Evolutionary conservation across 2,329 filamentous ascomycete genomes (phyloP).

Genomic region (Cytospora mali): DNA sequence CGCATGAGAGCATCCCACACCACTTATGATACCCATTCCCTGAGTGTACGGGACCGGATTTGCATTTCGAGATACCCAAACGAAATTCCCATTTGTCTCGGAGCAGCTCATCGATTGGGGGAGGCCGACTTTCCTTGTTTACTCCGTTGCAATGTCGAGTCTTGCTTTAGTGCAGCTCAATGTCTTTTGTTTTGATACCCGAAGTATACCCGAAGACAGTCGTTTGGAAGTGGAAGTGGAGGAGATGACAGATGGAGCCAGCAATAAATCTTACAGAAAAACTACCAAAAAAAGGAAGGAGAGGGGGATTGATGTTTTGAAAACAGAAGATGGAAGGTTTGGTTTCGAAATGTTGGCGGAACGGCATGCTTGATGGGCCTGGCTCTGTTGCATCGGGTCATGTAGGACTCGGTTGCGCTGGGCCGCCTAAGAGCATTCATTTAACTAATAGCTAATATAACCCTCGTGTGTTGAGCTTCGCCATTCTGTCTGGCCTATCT

Average conservation of each 20-base stretch:
- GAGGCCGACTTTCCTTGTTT: conserved; percentile 30
- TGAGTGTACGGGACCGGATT: conserved; percentile 46
- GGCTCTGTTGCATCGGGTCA: conserved; percentile 9
- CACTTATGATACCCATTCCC: conserved; percentile 29
- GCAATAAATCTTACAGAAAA: conserved; percentile 19
- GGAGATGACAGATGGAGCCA: conserved; percentile 27
- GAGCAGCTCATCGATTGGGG: conserved; percentile 27
- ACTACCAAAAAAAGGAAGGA: conserved; percentile 25
- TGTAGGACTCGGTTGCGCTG: conserved; percentile 15
- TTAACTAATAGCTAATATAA: conserved; percentile 40
- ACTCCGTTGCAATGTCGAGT: conserved; percentile 27
- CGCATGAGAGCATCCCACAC: conserved; percentile 30
- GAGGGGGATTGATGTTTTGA: conserved; percentile 21
- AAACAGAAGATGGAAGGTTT: conserved; percentile 24
- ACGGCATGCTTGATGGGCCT: conserved; percentile 14
- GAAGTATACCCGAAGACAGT: conserved; percentile 40
- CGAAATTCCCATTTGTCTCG: conserved; percentile 45
- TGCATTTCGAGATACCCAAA: conserved; percentile 63
- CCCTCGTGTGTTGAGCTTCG: conserved; percentile 37
- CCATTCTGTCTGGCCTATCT: conserved; percentile 1
- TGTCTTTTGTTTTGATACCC: conserved; percentile 42
- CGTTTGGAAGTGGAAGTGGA: conserved; percentile 28
- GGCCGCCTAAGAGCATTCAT: conserved; percentile 23
- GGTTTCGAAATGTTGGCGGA: conserved; percentile 22
- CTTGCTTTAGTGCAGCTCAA: conserved; percentile 34